Base-by-base conservation (phyloP, 352 stramenopile species). In the Phytophthora sp. region DNA sequence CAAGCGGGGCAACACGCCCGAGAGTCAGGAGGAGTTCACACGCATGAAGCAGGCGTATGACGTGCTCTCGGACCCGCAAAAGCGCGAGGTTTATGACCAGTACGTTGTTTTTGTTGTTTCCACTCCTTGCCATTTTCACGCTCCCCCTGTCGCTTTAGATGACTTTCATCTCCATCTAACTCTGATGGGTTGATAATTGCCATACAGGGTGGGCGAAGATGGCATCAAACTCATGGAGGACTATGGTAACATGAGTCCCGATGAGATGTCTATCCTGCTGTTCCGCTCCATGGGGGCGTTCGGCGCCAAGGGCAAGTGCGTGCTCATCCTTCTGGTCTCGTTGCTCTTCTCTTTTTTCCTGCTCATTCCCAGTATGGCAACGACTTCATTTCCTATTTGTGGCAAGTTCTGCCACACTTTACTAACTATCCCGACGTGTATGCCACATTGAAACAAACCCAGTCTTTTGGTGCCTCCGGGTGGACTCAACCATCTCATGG, bases 11-110 rank as follows among this genome's bases (percentile, higher is more conserved):
- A 93, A 93, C 69, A 90, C 84, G 47, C 80, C 80, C 7, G 84
- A 93, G 68, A 76, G 76, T n/a, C 84, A 93, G 63, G 84, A 93
- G n/a, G 84, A 91, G 58, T 99, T 99, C 70, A 96, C 88, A 31
- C 76, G 80, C 33, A 93, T 98, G 69, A 97, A 97, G 61, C 57
- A 94, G 58, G 96, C 96, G 18, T 98, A 98, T 71, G 94, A 99
- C 67, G 82, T 97, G 29, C 79, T 99, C 26, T 87, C 75, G 5
- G 93, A 98, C 74, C 82, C 88, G 23, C 79, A 94, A 57, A 93
- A 94, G 70, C 80, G 86, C 8, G 80, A 93, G 41, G 66, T 95
- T 52, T 94, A 94, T 62, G 86, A 93, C 68, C 80, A 88, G 77
- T 90, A 71, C 39, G 79, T 63, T 23, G 16, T 7, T 56, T 7